Evolutionary conservation across 129 eudicot genomes (phyloP), one percentile per base, ranked within the genome.

Genomic region (Artemisia annua): DNA sequence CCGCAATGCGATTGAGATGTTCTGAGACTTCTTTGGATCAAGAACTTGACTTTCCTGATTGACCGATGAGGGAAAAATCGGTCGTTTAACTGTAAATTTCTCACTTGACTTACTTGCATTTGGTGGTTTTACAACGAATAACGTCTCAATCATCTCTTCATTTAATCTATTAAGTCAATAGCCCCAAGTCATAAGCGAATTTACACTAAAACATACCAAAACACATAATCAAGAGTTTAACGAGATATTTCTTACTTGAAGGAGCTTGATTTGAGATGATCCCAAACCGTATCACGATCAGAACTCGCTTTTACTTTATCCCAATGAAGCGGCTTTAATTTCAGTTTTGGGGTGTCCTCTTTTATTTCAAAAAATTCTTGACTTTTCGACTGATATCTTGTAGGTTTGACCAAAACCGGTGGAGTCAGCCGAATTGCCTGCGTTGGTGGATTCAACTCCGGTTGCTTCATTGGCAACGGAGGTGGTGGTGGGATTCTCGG

Each of bases 61-160:
- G 7, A 69, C 39, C 9, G 87, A 76, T 2, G 82, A 72, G 22
- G 92, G 83, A 70, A 82, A 71, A 81, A 83, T 76, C 48, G 82
- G 58, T 18, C 84, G 78, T 35, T 81, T 69, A 11, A 80, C 19
- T 0, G 84, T 43, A 51, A 69, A 44, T 44, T 78, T 64, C 56
- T 88, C 97, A 8, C 72, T 88, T 13, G 79, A 79, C 75, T 71
- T 56, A 7, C 20, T 81, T 18, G 86, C 55, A 59, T 52, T 86
- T 24, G 89, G 88, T 49, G 80, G 73, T 62, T 88, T 88, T 55
- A 85, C 97, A 39, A 88, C 76, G 50, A 95, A 95, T 74, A 95
- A 85, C 24, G 99, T 81, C 78, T 95, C 99, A 3, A 95, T 90
- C 99, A 95, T 95, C 80, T 95, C 99, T 83, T 95, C 99, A 60